Evolutionary conservation across 2,329 filamentous ascomycete genomes (phyloP).

Genomic region (Leptodontidium sp.): DNA sequence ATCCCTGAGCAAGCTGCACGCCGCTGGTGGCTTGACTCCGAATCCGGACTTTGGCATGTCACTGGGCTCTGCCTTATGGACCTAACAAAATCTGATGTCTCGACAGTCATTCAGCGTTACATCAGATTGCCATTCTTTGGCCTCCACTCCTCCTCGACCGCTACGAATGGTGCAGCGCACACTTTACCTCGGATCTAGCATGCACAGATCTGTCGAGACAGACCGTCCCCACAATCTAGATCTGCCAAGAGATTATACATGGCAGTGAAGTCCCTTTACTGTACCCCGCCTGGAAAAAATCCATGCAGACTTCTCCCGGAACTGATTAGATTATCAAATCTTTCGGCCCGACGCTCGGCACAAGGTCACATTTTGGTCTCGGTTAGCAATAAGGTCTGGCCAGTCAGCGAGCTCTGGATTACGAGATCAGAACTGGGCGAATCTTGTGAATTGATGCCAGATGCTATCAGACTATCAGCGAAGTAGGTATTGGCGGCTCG

Average conservation of each 20-base stretch:
- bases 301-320: not conserved
- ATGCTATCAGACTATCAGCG: slow-evolving; percentile 9
- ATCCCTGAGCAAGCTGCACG: not conserved
- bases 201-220: not conserved
- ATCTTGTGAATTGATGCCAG: not conserved
- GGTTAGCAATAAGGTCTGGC: not conserved
- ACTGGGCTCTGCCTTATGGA: not conserved
- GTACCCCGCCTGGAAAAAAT: not conserved
- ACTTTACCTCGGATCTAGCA: too few species aligned
- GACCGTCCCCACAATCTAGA: slow-evolving; percentile 4
- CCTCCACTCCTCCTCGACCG: not conserved
- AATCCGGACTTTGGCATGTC: slow-evolving; percentile 4
- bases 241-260: slow-evolving; percentile 2
- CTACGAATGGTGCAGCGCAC: too few species aligned
- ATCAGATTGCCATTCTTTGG: not conserved
- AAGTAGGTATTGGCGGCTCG: not conserved
- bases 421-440: slow-evolving; percentile 8
- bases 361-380: not conserved
- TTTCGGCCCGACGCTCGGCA: slow-evolving; percentile 3
- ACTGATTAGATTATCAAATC: slow-evolving; percentile 9
- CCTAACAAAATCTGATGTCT: not conserved
- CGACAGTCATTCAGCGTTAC: not conserved
- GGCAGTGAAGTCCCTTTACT: not conserved
- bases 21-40: slow-evolving; percentile 2
- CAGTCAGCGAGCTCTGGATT: not conserved